Base-by-base conservation (phyloP, 2,329 filamentous ascomycete genomes). In the Monilinia fructicola region DNA sequence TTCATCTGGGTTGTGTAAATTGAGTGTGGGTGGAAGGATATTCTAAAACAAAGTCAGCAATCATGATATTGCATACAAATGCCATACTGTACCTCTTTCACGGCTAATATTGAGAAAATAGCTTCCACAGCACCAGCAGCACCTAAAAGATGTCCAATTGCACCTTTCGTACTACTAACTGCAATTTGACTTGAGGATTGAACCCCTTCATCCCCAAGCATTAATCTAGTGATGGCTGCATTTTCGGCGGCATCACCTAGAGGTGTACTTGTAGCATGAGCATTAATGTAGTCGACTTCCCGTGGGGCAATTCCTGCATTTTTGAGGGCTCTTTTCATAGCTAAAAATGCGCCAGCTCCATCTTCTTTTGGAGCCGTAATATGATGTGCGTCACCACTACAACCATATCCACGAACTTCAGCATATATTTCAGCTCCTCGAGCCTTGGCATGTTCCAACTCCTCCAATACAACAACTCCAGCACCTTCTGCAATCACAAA, bases 401-500 rank as follows among this genome's bases (percentile, higher is more conserved):
- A 89, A 28, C 94, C 95, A 74, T 98, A 98, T 2, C 95, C 95
- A 74, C 82, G 87, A 26, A 99, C 75, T 77, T 98, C 93, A 42
- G 94, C 94, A 75, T 98, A 96, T 67, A 98, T 93, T 6, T 79
- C 82, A 23, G 93, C 93, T 9, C 90, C 89, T 64, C 95, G 84
- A 9, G 86, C 82, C 76, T 86, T 90, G 21, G 95, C 95, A 76
- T 98, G 95, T 73, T 94, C 90, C 6, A 96, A 79, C 77, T 96
- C 93, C 82, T 99, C 95, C 1, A 99, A 83, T 2, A 99, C 80
- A 38, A 97, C 80, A 2, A 97, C 89, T 12, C 92, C 94, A 5
- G 95, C 92, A 1, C 95, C 95, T 78, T 99, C 95, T 0, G 91
- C 88, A 42, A 99, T 91, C 21, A 99, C 94, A 73, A 99, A 99